Base-by-base conservation (phyloP, 257 asterid species). In the Leonotis leonurus region DNA sequence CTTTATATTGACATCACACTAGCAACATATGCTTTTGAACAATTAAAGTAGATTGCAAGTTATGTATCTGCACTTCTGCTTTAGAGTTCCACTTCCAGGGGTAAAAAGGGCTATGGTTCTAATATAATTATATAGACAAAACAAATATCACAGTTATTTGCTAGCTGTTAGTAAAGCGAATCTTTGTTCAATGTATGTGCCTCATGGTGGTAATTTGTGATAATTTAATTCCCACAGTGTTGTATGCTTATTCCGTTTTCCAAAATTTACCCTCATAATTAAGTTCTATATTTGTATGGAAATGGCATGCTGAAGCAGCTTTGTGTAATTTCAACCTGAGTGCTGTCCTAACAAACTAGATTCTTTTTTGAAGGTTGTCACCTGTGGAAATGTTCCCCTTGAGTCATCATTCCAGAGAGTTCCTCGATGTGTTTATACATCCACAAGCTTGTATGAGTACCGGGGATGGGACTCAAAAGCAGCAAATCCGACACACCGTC, bases 351-450 rank as follows among this genome's bases (percentile, higher is more conserved):
- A 62, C 58, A 57, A 62, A 40, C 33, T 52, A 6, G 22, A 68
- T 58, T 18, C 29, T 16, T 6, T 20, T 68, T 41, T 70, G 77
- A 55, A 85, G 94, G 90, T 85, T 39, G 94, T 85, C 58, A 85
- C 94, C 18, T 85, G 94, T 64, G 94, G 94, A 53, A 79, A 79
- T 55, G 78, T 85, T 50, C 90, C 94, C 22, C 88, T 85, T n/a
- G 90, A 85, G 69, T 83, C 94, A 6, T 78, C 94, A 26, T 85
- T 78, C 79, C 90, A 81, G 56, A 85, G 52, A 56, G 85, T 85
- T 71, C 83, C 86, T 20, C 70, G 94, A 71, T 85, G 94, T 60
- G 90, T 85, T 20, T 85, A 85, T 75, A 75, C 86, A 30, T 83
- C 94, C 9, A 77, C 94, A 32, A 81, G 85, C 69, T 71, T 85